A percentile compares a stretch with the other conserved stretches of the same genome.
These are phyloP conservation scores for Echinosophora koreensis DNA, from an alignment of 306 rosid species.

Conservation along the genomic window DNA sequence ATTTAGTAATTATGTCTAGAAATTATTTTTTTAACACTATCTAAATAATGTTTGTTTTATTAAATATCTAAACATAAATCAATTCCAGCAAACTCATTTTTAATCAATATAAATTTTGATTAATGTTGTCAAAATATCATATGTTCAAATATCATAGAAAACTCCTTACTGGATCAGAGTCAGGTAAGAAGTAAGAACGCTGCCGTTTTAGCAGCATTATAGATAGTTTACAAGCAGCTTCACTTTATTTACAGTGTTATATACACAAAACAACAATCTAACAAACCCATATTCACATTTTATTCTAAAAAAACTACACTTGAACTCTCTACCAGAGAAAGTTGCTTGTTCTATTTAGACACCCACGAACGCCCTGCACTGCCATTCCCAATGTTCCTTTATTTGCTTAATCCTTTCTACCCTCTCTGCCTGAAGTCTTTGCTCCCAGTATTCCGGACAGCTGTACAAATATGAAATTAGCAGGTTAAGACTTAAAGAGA, in stretches of 20 bases:
- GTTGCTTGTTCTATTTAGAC: conserved; percentile 40
- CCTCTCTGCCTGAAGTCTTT: conserved; percentile 73
- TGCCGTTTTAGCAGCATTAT: neutral
- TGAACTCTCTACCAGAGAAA: conserved; percentile 3
- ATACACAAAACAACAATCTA: conserved; percentile 19
- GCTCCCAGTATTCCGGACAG: conserved; percentile 83
- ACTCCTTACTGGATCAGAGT: too few species aligned
- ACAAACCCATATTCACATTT: conserved; percentile 34
- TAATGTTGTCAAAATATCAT: too few species aligned
- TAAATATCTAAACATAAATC: too few species aligned
- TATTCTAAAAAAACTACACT: neutral
- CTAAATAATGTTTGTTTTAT: too few species aligned
- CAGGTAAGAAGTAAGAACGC: neutral
- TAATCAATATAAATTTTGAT: too few species aligned
- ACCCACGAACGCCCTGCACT: conserved; percentile 70
- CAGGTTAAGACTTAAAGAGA: neutral
- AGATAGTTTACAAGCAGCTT: neutral
- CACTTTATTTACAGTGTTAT: conserved; percentile 5
- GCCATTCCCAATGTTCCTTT: conserved; percentile 87
- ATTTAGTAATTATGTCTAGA: too few species aligned
- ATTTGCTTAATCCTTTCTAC: conserved; percentile 76
- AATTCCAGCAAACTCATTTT: too few species aligned
- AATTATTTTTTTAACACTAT: too few species aligned
- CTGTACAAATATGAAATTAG: conserved; percentile 46
- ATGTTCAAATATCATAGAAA: too few species aligned